Evolutionary conservation across 2,329 filamentous ascomycete genomes (phyloP), one percentile per base, ranked within the genome.

Genomic region (Juglanconis sp.): DNA sequence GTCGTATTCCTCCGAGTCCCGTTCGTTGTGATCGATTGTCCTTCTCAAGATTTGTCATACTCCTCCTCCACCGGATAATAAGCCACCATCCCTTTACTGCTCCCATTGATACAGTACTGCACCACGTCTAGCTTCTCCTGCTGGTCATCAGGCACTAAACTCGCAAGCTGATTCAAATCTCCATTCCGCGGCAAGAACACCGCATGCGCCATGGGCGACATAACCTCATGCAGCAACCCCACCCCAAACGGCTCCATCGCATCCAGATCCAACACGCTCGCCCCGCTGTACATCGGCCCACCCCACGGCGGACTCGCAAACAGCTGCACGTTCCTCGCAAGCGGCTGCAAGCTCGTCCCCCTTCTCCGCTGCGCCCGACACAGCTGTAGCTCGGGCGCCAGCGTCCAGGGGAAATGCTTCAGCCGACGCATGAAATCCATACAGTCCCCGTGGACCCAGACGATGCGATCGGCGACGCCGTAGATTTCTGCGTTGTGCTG

Each of bases 401-500:
- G 58, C 24, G 57, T 48, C 30, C 72, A 68, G 1, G 78, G 70
- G 5, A 67, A 66, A 53, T 75, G 70, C 50, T 15, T 38, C 6
- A 60, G 58, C 13, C 61, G 48, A n/a, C 80, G 74, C 31, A 96
- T 74, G 52, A 87, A 86, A 40, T 90, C 82, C 69, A 99, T 96
- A 71, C 90, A 95, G 75, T 98, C 93, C 4, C 89, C 93, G 57
- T 90, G 80, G 42, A 97, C 83, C 89, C 92, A 99, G 57, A 87
- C 90, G 68, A 99, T 94, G 10, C 71, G 86, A 53, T 88, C 83
- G 3, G 79, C 77, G 0, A 96, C 90, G 3, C 89, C 93, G 71
- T 97, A 96, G 50, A 98, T 78, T 57, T 86, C 80, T 7, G 95
- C 92, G 72, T 99, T 99, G 72, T 96, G 87, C 76, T 96, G 93